phyloP scores from a whole-genome alignment of 352 stramenopile species.

The Phytopythium litorale region DNA sequence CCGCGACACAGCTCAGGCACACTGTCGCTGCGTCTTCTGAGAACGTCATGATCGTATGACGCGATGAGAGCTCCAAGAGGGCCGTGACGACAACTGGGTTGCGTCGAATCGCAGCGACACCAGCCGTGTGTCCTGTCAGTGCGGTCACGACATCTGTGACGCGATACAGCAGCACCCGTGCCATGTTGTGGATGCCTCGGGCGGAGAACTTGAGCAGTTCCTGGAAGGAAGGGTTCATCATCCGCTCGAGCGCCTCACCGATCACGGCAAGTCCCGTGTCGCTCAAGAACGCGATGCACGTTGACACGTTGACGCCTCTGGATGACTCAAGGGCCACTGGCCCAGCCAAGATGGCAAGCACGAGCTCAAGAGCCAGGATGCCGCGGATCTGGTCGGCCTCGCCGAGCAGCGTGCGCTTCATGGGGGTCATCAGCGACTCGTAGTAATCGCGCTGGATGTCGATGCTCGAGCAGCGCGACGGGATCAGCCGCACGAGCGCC shows the following conservation, averaged over 20 bases:
- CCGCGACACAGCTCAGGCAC: constrained; percentile 54
- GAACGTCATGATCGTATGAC: constrained; percentile 54
- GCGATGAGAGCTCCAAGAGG: constrained; percentile 55
- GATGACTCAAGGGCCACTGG: constrained; percentile 22
- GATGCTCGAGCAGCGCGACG: constrained; percentile 43
- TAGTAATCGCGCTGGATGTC: constrained; percentile 57
- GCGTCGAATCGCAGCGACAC: constrained; percentile 44
- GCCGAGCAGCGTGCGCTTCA: constrained; percentile 60
- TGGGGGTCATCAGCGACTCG: constrained; percentile 51
- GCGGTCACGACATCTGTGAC: constrained; percentile 62
- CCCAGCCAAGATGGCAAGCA: constrained; percentile 53
- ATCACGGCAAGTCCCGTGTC: constrained; percentile 47
- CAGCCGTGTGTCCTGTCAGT: constrained; percentile 33
- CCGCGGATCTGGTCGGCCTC: constrained; percentile 77
- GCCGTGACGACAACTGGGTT: constrained; percentile 57
- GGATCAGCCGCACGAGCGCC: constrained; percentile 58
- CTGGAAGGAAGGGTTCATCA: constrained; percentile 66
- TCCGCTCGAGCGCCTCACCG: constrained; percentile 59
- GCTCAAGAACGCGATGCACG: constrained; percentile 55
- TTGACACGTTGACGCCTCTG: constrained; percentile 40
- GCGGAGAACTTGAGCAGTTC: constrained; percentile 40
- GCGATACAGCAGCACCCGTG: constrained; percentile 62
- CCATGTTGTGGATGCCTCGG: constrained; percentile 30
- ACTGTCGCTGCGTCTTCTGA: constrained; percentile 55
- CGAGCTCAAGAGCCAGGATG: constrained; percentile 65